Evolutionary conservation across 345 rosid genomes (phyloP), one percentile per base, ranked within the genome.

Genomic region (Luvunga scandens): DNA sequence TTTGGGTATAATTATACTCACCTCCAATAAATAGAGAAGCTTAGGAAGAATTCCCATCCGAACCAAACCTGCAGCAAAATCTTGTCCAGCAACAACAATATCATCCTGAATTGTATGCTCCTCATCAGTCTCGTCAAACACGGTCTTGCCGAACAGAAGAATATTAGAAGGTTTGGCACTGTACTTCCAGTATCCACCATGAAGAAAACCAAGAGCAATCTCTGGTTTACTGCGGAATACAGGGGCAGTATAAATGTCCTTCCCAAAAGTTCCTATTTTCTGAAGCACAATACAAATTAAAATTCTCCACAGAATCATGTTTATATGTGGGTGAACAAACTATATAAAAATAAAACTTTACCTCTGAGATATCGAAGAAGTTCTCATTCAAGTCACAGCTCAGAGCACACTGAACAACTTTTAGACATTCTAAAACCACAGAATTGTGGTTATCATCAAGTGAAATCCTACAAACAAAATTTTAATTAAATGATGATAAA

Each of bases 151-250:
- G 66, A 77, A 81, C 78, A 83, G 81, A 77, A 89, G 82, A 71
- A 95, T 80, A 71, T 91, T 95, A 78, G 96, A 90, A 76, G 92
- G 88, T 86, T 95, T 95, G n/a, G 94, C 92, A 79, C 86, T 91
- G 85, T 95, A 93, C 87, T 95, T 95, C 99, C 98, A 93, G 82
- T 85, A 93, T 71, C 97, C 93, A 85, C 94, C 96, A 69, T 69
- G 89, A 65, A 93, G 93, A 76, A 93, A 93, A 75, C 98, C 93
- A 61, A 75, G 88, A 85, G 87, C 90, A 78, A 89, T 87, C 79
- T 86, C 94, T 14, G 92, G 93, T 84, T 89, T 93, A 84, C 92
- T 86, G 86, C 98, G 89, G 79, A 95, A 93, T 55, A 93, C 91
- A 61, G 99, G 87, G 71, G 92, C 97, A 60, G 94, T 92, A 80